A percentile compares a stretch with the other conserved stretches of the same genome.
phyloP scores from a whole-genome alignment of 1,139 yeast species.

The Spathaspora sp. region DNA sequence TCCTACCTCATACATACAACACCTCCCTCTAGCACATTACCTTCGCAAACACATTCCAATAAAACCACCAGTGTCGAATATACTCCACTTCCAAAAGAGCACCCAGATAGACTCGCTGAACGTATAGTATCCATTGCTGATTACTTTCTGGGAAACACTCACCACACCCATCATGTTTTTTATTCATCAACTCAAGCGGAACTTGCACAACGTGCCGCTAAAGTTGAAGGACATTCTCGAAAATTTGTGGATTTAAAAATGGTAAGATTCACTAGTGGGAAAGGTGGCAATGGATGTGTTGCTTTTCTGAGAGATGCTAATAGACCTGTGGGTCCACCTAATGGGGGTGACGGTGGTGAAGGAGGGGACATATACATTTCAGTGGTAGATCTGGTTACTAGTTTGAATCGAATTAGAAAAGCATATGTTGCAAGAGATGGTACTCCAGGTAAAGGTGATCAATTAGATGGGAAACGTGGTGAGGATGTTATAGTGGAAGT shows the following conservation, averaged over 20 bases:
- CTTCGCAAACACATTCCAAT: conserved; percentile 1
- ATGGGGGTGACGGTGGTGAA: conserved; percentile 96
- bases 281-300: conserved; percentile 86
- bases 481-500: conserved; percentile 76
- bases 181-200: conserved; percentile 10
- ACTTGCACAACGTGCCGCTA: conserved; percentile 28
- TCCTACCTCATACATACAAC: conserved; percentile 3
- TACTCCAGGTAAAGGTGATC: conserved; percentile 65
- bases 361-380: conserved; percentile 88
- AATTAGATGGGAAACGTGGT: conserved; percentile 83
- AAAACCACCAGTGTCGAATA: background rate
- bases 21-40: background rate
- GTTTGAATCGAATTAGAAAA: conserved; percentile 66
- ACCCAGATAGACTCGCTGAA: conserved; percentile 4
- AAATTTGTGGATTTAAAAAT: conserved; percentile 63
- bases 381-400: conserved; percentile 63
- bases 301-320: conserved; percentile 88
- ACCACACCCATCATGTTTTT: conserved; percentile 39
- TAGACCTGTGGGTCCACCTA: conserved; percentile 87
- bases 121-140: conserved; percentile 30
- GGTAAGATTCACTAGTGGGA: conserved; percentile 69
- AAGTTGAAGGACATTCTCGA: conserved; percentile 31
- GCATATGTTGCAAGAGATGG: conserved; percentile 76
- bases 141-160: conserved; percentile 43
- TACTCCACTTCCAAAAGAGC: background rate